These are phyloP conservation scores for Lentinula sp. DNA, from an alignment of 768 basidiomycete genomes.

Conservation along the genomic window DNA sequence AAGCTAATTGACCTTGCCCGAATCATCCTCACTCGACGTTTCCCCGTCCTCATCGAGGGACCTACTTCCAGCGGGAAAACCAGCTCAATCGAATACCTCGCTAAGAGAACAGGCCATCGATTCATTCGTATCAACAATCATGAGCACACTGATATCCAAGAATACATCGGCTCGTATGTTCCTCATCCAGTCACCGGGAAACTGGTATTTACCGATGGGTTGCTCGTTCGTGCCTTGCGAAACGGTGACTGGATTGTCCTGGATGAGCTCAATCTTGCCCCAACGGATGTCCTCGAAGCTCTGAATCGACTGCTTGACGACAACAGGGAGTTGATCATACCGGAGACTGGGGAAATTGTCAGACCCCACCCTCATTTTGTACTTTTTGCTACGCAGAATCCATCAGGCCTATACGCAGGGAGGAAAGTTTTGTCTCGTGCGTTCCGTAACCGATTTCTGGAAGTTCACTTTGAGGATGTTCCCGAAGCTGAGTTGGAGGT, in stretches of 20 bases:
- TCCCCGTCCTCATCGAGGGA: slow-evolving; percentile 95
- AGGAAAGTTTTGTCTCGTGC: slow-evolving; percentile 93
- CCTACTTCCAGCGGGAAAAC: slow-evolving; percentile 98
- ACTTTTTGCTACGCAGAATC: slow-evolving; percentile 98
- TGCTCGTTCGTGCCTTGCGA: slow-evolving; percentile 87
- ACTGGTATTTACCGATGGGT: slow-evolving; percentile 89
- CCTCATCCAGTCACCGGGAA: slow-evolving; percentile 92
- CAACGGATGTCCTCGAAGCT: slow-evolving; percentile 96
- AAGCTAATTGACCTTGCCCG: slow-evolving; percentile 95
- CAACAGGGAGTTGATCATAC: slow-evolving; percentile 91
- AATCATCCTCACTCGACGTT: slow-evolving; percentile 81
- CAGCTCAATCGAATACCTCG: slow-evolving; percentile 93
- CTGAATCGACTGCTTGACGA: slow-evolving; percentile 95
- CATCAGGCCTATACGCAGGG: slow-evolving; percentile 92
- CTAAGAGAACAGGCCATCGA: slow-evolving; percentile 85
- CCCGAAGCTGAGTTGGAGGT: slow-evolving; percentile 90
- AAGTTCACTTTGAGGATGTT: slow-evolving; percentile 96
- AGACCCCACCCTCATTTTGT: slow-evolving; percentile 94
- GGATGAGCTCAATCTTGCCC: slow-evolving; percentile 95
- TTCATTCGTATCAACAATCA: slow-evolving; percentile 99
- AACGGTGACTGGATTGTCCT: slow-evolving; percentile 96
- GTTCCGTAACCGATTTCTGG: slow-evolving; percentile 94
- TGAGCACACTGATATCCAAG: slow-evolving; percentile 98
- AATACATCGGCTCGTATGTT: slow-evolving; percentile 95
- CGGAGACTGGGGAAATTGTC: slow-evolving; percentile 94